Evolutionary conservation across 176 grass and related monocot species (phyloP).

Genomic region (Eleusine coracana): DNA sequence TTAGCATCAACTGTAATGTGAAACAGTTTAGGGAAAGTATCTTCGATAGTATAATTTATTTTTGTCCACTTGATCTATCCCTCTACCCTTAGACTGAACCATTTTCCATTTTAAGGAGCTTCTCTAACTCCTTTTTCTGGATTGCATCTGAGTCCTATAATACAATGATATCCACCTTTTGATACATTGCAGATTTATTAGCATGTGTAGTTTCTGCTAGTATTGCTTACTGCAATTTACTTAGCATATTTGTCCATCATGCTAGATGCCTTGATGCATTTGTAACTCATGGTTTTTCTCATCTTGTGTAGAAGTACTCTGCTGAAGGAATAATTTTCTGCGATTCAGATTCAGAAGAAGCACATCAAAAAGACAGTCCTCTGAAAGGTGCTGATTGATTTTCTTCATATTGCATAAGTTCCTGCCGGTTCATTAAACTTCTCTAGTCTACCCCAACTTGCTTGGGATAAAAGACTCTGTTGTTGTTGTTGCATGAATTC

Average conservation of each 20-base stretch:
- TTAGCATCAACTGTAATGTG: not conserved
- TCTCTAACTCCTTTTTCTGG: slow-evolving; percentile 7
- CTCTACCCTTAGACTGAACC: not conserved
- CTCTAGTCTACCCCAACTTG: no score
- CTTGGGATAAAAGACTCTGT: no score
- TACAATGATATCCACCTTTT: not conserved
- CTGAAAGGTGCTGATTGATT: slow-evolving; percentile 37
- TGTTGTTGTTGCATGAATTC: no score
- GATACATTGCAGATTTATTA: not conserved
- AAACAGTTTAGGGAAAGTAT: slow-evolving; percentile 14
- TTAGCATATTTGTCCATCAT: slow-evolving; percentile 17
- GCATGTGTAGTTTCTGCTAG: slow-evolving; percentile 2
- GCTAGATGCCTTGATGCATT: not conserved
- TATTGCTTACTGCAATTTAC: slow-evolving; percentile 6
- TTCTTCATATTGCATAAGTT: slow-evolving; percentile 37
- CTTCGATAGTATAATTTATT: not conserved
- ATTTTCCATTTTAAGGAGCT: slow-evolving; percentile 14
- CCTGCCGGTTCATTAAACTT: no score
- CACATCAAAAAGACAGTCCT: slow-evolving; percentile 19
- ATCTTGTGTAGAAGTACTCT: slow-evolving; percentile 48
- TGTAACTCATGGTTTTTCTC: slow-evolving; percentile 31
- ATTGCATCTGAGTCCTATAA: not conserved
- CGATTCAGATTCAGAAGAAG: slow-evolving; percentile 58
- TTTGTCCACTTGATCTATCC: not conserved
- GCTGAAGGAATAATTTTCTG: slow-evolving; percentile 43